Conservation (phyloP, 73 alveolate genomes). For the Paramecium sexaurelia region DNA sequence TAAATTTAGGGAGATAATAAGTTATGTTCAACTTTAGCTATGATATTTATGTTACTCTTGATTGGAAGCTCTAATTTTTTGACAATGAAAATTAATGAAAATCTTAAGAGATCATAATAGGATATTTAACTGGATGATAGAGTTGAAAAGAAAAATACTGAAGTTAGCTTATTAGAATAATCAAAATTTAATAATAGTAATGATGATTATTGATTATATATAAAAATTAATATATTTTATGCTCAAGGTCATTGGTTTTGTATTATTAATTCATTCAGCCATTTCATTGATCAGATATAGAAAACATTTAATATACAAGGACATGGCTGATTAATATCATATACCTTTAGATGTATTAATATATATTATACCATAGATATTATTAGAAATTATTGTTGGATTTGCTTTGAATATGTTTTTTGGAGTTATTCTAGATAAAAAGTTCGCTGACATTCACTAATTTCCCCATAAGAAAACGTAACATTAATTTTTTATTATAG, state of each 20-base stretch:
- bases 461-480: constrained; percentile 34
- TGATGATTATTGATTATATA: constrained; percentile 2
- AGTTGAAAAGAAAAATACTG: constrained; percentile 2
- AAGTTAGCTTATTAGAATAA: constrained; percentile 1
- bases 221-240: background rate
- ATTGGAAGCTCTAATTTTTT: background rate
- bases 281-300: constrained; percentile 44
- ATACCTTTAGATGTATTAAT: constrained; percentile 43
- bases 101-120: background rate
- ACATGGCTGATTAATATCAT: background rate
- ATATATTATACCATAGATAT: background rate
- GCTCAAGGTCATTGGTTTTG: constrained; percentile 1
- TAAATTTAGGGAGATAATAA: background rate
- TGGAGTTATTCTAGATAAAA: background rate
- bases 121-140: background rate
- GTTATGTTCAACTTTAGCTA: background rate
- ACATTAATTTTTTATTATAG: background rate
- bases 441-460: background rate
- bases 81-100: background rate
- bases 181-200: background rate
- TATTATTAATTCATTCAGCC: constrained; percentile 23
- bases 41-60: background rate
- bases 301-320: constrained; percentile 23
- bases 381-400: constrained; percentile 34
- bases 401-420: constrained; percentile 7